Conservation (phyloP, 2,329 filamentous ascomycete species). For the Volutella citrinella region DNA sequence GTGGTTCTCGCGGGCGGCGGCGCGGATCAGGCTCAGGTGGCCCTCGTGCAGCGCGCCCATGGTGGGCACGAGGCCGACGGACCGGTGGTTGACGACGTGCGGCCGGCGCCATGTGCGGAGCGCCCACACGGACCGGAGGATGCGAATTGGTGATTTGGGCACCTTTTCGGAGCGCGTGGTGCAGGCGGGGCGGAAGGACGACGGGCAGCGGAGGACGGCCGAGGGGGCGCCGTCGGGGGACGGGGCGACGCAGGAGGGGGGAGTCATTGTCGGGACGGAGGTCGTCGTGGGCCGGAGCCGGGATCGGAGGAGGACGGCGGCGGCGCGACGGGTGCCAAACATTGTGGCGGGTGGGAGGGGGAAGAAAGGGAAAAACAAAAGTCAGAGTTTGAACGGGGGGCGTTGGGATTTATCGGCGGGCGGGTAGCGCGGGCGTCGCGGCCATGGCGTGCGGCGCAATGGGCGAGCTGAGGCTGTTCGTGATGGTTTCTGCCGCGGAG, state of each 20-base stretch:
- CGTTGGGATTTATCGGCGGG: no score
- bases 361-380: not conserved
- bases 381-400: no score
- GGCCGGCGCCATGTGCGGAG: conserved; percentile 68
- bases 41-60: conserved; percentile 97
- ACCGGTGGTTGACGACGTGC: conserved; percentile 63
- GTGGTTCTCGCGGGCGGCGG: conserved; percentile 79
- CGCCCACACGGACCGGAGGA: conserved; percentile 73
- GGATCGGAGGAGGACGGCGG: conserved; percentile 10
- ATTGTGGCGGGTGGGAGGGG: conserved; percentile 10
- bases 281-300: conserved; percentile 12
- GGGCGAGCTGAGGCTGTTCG: conserved; percentile 25
- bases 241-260: conserved; percentile 18
- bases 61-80: conserved; percentile 86
- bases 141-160: conserved; percentile 57
- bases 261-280: conserved; percentile 4
- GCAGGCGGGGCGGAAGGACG: no score
- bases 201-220: conserved; percentile 20
- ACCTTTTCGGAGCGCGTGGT: conserved; percentile 52
- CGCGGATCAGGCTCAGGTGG: conserved; percentile 80
- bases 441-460: conserved; percentile 24
- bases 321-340: conserved; percentile 1
- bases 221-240: conserved; percentile 17
- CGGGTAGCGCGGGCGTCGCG: conserved; percentile 20
- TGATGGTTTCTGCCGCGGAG: conserved; percentile 49